These are phyloP conservation scores for Laguncularia racemosa DNA, from an alignment of 345 rosid genomes.

Conservation along the genomic window DNA sequence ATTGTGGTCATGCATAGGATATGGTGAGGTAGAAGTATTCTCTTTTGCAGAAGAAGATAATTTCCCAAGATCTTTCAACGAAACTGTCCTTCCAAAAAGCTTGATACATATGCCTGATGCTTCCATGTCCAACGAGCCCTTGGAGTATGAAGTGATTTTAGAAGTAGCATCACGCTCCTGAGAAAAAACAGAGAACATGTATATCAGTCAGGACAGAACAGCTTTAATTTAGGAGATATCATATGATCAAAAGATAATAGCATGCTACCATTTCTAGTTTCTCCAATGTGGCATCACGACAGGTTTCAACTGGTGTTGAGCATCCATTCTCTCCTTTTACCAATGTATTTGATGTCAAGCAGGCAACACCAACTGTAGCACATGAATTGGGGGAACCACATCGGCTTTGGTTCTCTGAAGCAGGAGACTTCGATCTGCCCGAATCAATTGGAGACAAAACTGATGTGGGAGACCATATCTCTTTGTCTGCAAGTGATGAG, in stretches of 20 bases:
- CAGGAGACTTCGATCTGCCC: conserved; percentile 25
- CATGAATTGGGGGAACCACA: conserved; percentile 58
- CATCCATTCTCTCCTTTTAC: too few relatives aligned
- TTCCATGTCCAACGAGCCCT: conserved; percentile 10
- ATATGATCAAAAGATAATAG: too few relatives aligned
- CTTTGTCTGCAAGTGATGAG: conserved; percentile 31
- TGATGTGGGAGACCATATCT: conserved; percentile 50
- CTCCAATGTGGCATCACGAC: too few relatives aligned
- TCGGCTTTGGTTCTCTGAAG: conserved; percentile 34
- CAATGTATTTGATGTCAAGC: too few relatives aligned
- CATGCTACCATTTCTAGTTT: too few relatives aligned
- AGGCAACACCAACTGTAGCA: conserved; percentile 25
- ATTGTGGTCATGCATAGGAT: not conserved
- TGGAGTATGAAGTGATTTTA: conserved; percentile 5
- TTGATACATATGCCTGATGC: conserved; percentile 33
- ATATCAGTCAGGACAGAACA: not conserved
- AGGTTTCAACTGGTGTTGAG: too few relatives aligned
- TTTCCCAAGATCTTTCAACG: conserved; percentile 25
- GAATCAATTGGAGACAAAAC: conserved; percentile 42
- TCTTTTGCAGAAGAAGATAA: conserved; percentile 4
- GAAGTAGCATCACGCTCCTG: conserved; percentile 24
- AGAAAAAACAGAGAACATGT: not conserved
- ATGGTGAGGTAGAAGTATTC: too few relatives aligned
- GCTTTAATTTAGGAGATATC: too few relatives aligned
- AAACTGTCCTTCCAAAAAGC: conserved; percentile 61